Evolutionary conservation across 768 basidiomycete species (phyloP), one percentile per base, ranked within the genome.

Genomic region (Holtermanniella nyarrowii): DNA sequence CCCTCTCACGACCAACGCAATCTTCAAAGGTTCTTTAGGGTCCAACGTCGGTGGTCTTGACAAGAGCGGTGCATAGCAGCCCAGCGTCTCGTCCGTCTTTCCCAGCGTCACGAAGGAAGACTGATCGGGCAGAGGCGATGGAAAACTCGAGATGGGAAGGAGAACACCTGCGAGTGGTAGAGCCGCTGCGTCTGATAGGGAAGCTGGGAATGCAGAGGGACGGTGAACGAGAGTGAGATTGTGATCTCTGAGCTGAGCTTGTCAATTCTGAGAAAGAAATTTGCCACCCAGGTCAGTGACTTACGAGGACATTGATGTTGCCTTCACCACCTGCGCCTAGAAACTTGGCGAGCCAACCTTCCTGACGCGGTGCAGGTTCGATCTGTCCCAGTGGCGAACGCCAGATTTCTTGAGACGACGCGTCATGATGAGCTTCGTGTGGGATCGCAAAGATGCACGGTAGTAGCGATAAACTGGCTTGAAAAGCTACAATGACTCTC

Each of bases 1-100:
- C 1, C 91, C 91, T 39, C 93, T 76, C 69, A 93, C 85, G 0
- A 95, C 83, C 46, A 96, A 78, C 0, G 88, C 93, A 67, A 96
- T 86, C 85, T 22, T 53, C 13, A 42, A 48, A 11, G 56, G 61
- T 26, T 25, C n/a, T 18, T 24, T 14, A 23, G 20, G 20, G 25
- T 55, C 26, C 25, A 31, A 0, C 5, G 52, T 37, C 16, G 31
- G 31, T 37, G 31, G 31, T 7, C 31, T 7, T 37, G 31, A 37
- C 31, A 37, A 16, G 31, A 37, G 7, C 10, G 31, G 31, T 16
- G 31, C 7, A 37, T 37, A 37, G 31, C 31, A 37, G 31, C 31
- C 31, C 31, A 37, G 31, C 31, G 31, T 37, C 7, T 16, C 16
- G 31, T 37, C 31, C 10, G 7, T 37, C 16, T 7, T 37, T 7